Evolutionary conservation across 176 grass and related monocot genomes (phyloP).

Genomic region (Hyparrhenia diplandra): DNA sequence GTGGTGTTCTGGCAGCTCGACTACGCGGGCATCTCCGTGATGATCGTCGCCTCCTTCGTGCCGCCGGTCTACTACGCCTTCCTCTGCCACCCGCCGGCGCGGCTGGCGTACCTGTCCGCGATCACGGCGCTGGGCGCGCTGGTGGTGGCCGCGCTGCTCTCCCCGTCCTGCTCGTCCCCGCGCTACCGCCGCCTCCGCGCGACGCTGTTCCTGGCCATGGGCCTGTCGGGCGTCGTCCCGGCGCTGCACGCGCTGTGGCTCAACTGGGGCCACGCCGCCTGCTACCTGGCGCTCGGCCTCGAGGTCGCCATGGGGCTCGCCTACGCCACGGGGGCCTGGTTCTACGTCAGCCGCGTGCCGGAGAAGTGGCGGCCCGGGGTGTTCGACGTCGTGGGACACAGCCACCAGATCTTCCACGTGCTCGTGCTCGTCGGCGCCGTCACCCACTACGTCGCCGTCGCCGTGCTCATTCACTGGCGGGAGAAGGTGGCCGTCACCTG

Average conservation of each 20-base stretch:
- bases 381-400: slow-evolving; percentile 79
- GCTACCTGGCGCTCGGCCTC: slow-evolving; percentile 58
- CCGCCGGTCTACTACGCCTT: slow-evolving; percentile 91
- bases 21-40: slow-evolving; percentile 89
- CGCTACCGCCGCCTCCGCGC: slow-evolving; percentile 73
- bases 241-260: slow-evolving; percentile 59
- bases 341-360: slow-evolving; percentile 86
- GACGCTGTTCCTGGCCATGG: slow-evolving; percentile 71
- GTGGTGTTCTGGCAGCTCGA: slow-evolving; percentile 76
- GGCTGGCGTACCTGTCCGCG: slow-evolving; percentile 54
- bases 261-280: slow-evolving; percentile 65
- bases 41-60: slow-evolving; percentile 96
- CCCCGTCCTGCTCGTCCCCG: slow-evolving; percentile 58
- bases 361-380: slow-evolving; percentile 78
- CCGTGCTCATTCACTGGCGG: slow-evolving; percentile 65
- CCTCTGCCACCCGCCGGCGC: slow-evolving; percentile 59
- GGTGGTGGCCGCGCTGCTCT: slow-evolving; percentile 53
- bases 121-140: slow-evolving; percentile 69
- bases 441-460: slow-evolving; percentile 65
- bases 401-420: slow-evolving; percentile 97
- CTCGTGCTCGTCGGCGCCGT: slow-evolving; percentile 72
- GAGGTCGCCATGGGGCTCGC: slow-evolving; percentile 64
- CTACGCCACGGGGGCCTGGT: slow-evolving; percentile 53
- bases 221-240: slow-evolving; percentile 73
- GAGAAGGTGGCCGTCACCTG: slow-evolving; percentile 45